Percentiles rank a stretch among this genome's conserved stretches.
Conservation (phyloP, 495 filamentous ascomycete genomes). For the Aspergillus wentii region DNA sequence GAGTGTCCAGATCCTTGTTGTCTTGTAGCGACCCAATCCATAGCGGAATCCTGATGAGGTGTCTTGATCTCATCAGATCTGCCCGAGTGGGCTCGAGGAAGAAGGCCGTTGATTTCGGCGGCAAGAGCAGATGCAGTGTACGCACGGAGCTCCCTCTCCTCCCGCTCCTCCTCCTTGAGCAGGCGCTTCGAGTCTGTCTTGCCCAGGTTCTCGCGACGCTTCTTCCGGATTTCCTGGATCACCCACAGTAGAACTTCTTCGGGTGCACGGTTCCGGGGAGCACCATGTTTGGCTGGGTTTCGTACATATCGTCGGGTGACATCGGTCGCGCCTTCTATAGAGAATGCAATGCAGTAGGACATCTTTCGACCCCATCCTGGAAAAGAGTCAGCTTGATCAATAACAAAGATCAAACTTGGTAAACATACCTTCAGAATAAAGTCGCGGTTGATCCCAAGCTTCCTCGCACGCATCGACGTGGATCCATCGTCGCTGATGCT, state of each 20-base stretch:
- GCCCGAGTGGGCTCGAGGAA: constrained; percentile 30
- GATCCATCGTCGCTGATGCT: constrained; percentile 91
- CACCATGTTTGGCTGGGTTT: constrained; percentile 65
- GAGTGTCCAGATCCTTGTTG: constrained; percentile 47
- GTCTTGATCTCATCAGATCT: constrained; percentile 36
- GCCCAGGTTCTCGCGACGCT: constrained; percentile 69
- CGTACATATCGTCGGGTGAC: constrained; percentile 95
- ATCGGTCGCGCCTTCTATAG: constrained; percentile 89
- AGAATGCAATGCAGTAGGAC: constrained; percentile 96
- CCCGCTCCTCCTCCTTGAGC: constrained; percentile 82
- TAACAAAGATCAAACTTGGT: constrained; percentile 1
- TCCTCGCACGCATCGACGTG: constrained; percentile 95
- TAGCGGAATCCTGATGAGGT: constrained; percentile 54
- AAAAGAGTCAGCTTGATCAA: background rate
- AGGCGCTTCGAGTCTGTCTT: constrained; percentile 78
- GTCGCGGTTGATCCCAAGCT: constrained; percentile 86
- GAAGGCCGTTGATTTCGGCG: constrained; percentile 50
- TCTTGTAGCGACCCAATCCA: constrained; percentile 59
- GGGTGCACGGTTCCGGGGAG: constrained; percentile 65
- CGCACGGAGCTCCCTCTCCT: constrained; percentile 76
- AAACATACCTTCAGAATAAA: constrained; percentile 79
- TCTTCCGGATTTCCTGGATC: constrained; percentile 79
- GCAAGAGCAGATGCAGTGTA: constrained; percentile 73
- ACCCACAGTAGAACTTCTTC: constrained; percentile 89
- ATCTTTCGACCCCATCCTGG: constrained; percentile 86